A percentile compares a stretch with the other conserved stretches of the same genome.
Conservation (phyloP, 2,329 filamentous ascomycete genomes). For the Polytolypa hystricis region DNA sequence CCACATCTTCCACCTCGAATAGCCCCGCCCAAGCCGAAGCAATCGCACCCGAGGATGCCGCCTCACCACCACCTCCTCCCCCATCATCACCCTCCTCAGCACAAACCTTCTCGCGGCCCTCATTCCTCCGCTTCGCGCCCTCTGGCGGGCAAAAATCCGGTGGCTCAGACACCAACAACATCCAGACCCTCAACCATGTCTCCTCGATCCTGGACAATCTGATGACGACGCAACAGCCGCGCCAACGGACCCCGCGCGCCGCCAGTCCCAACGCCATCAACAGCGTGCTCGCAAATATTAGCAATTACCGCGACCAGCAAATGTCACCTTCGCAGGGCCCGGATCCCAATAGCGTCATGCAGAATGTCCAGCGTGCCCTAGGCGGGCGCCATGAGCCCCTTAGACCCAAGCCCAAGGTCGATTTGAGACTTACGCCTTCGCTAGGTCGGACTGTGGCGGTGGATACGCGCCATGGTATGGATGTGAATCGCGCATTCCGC, state of each 20-base stretch:
- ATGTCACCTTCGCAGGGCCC: too few species aligned
- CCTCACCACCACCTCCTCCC: neutral
- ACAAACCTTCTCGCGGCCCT: conserved; percentile 6
- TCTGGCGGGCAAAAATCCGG: neutral
- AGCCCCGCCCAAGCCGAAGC: neutral
- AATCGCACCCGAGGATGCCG: neutral
- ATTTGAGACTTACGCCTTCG: conserved; percentile 17
- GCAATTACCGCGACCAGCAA: neutral
- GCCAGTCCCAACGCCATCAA: too few species aligned
- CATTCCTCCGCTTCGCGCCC: conserved; percentile 2
- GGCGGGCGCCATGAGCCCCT: neutral
- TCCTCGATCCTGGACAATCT: neutral
- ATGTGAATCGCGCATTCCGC: conserved; percentile 16
- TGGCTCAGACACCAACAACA: too few species aligned
- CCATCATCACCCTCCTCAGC: conserved; percentile 2
- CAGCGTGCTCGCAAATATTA: neutral
- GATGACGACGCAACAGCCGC: too few species aligned
- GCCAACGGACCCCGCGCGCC: too few species aligned
- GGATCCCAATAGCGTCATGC: conserved; percentile 2
- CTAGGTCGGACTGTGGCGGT: conserved; percentile 17
- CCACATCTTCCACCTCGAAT: neutral
- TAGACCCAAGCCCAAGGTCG: conserved; percentile 5
- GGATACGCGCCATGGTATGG: conserved; percentile 12
- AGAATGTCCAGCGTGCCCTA: conserved; percentile 3
- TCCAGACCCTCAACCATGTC: neutral